Percentiles rank a stretch among this genome's conserved stretches.
Evolutionary conservation across 805 yeast species (phyloP).

Genomic region (Wickerhamomyces silvicola): DNA sequence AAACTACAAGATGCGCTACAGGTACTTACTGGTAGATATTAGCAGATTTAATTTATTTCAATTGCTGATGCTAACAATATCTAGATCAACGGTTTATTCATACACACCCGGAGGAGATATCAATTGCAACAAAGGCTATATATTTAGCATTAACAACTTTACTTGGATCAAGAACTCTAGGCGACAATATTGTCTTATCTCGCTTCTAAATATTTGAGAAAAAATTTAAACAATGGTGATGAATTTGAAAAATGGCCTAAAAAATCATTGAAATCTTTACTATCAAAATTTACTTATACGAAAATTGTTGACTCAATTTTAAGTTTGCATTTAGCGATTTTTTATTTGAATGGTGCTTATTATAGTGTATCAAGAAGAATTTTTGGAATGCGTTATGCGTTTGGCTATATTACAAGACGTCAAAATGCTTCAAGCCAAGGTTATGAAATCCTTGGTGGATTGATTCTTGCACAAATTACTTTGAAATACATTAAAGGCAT

Average conservation of each 20-base stretch:
- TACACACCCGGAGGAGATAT: constrained; percentile 54
- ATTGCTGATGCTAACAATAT: not conserved
- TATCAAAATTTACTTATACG: constrained; percentile 32
- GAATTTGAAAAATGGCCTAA: constrained; percentile 7
- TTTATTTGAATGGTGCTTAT: constrained; percentile 78
- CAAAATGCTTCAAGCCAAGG: constrained; percentile 41
- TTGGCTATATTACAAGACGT: constrained; percentile 53
- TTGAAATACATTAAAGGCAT: constrained; percentile 29
- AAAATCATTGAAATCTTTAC: constrained; percentile 7
- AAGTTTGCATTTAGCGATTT: constrained; percentile 71
- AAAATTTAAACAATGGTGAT: constrained; percentile 10
- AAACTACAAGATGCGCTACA: constrained; percentile 54
- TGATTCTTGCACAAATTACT: constrained; percentile 47
- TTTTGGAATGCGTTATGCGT: constrained; percentile 73
- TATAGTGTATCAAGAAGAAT: constrained; percentile 73
- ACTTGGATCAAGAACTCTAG: constrained; percentile 73
- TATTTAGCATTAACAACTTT: constrained; percentile 75
- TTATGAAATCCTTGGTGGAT: constrained; percentile 68
- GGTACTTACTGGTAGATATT: constrained; percentile 31
- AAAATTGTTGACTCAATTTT: constrained; percentile 44
- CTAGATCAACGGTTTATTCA: constrained; percentile 59
- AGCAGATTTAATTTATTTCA: not conserved
- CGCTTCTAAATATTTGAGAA: constrained; percentile 25
- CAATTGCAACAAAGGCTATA: constrained; percentile 47
- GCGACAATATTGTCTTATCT: constrained; percentile 73